Evolutionary conservation across 352 stramenopile species (phyloP).

Genomic region (Aphanomyces euteiches): DNA sequence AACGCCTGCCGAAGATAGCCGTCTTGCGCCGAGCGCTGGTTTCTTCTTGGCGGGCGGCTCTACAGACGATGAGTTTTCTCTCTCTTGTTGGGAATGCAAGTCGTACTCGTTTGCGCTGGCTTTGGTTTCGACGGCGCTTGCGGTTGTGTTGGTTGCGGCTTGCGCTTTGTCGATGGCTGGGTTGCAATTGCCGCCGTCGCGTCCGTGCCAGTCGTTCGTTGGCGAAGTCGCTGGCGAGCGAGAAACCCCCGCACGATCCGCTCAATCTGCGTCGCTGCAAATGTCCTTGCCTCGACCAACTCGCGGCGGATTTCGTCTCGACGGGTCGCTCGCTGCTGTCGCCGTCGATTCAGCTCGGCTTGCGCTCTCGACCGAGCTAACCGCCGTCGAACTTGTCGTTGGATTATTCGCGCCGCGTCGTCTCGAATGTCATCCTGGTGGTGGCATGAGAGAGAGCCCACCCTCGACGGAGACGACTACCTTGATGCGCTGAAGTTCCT

Average conservation of each 20-base stretch:
- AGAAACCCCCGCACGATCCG: background rate
- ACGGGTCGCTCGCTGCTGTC: background rate
- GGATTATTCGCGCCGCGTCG: conserved; percentile 26
- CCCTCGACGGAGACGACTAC: background rate
- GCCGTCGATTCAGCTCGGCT: conserved; percentile 8
- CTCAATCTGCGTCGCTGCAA: conserved; percentile 6
- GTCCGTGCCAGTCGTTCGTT: background rate
- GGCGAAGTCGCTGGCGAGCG: background rate
- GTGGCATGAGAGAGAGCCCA: too few relatives aligned
- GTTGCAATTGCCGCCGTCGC: background rate
- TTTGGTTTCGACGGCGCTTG: background rate
- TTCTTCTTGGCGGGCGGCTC: conserved; percentile 1
- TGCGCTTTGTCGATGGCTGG: background rate
- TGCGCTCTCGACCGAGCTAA: background rate
- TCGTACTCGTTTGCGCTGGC: conserved; percentile 4
- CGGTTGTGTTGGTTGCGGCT: background rate
- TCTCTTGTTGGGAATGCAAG: too few relatives aligned
- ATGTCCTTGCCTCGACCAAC: background rate
- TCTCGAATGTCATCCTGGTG: conserved; percentile 11
- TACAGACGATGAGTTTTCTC: too few relatives aligned
- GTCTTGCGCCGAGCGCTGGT: background rate
- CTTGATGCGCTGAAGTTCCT: conserved; percentile 20
- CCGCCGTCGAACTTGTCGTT: conserved; percentile 1
- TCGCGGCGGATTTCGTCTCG: conserved; percentile 8
- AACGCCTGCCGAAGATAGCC: background rate